Evolutionary conservation across 306 rosid species (phyloP).

Genomic region (Fagus crenata): DNA sequence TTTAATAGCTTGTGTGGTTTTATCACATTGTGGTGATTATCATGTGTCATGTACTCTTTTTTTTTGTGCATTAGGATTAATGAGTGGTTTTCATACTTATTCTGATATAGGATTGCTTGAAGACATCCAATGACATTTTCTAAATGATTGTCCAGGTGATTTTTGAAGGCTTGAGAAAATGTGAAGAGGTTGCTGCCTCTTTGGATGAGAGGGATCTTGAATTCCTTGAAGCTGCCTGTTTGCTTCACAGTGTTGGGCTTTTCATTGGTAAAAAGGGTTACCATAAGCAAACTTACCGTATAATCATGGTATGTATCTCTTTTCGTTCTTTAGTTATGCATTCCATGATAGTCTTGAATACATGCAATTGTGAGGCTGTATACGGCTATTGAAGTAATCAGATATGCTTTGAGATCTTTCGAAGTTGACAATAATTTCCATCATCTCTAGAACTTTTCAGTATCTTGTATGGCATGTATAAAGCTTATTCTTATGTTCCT

Average conservation of each 20-base stretch:
- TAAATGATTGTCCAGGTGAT: slow-evolving; percentile 32
- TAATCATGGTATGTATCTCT: slow-evolving; percentile 31
- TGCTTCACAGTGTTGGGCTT: slow-evolving; percentile 45
- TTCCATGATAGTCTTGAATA: background rate
- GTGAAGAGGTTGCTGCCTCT: slow-evolving; percentile 19
- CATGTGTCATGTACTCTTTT: background rate
- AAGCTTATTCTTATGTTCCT: background rate
- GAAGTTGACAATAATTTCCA: background rate
- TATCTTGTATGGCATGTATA: background rate
- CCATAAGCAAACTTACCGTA: slow-evolving; percentile 35
- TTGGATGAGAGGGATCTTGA: slow-evolving; percentile 39
- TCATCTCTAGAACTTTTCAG: background rate
- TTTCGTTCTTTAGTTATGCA: background rate
- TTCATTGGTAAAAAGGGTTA: slow-evolving; percentile 36
- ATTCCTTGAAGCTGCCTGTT: slow-evolving; percentile 42
- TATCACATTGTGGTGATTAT: background rate
- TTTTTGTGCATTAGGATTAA: background rate
- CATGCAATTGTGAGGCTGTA: background rate
- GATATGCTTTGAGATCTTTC: background rate
- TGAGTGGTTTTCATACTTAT: background rate
- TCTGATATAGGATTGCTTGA: background rate
- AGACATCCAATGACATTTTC: slow-evolving; percentile 3
- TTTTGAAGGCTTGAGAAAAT: slow-evolving; percentile 36
- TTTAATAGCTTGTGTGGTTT: background rate
- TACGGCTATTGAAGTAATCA: background rate